Base-by-base conservation (phyloP, 2,329 filamentous ascomycete species). In the Fusarium transvaalense region DNA sequence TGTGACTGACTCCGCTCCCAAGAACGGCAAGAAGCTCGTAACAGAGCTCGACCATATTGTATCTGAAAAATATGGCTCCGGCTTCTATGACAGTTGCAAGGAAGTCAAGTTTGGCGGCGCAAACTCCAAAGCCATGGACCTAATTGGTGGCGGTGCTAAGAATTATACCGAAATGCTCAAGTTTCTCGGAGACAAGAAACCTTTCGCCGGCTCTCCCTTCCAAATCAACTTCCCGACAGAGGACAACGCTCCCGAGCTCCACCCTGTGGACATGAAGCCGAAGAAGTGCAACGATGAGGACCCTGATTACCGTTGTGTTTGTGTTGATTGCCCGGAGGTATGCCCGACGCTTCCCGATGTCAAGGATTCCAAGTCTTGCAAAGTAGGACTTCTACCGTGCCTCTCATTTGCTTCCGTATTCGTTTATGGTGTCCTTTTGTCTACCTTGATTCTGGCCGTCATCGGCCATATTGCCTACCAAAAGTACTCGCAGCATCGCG, bases 61-160 rank as follows among this genome's bases (percentile, higher is more conserved):
- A 72, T 93, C 93, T 3, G 85, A 94, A 58, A 85, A 91, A 54
- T 98, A 97, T 77, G 94, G 93, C 42, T 85, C 88, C 10, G 94
- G 92, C 2, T 97, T 99, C 82, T 99, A 94, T 78, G 87, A 97
- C 79, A 99, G 96, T 81, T 99, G 96, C 84, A 98, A 98, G 81
- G 94, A 99, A 78, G 95, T 99, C 80, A 99, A 99, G 77, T 97
- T 98, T 75, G 96, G 96, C 35, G 92, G 94, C 9, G 94, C 95
- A 41, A 97, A 97, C 76, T 91, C 92, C 64, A 94, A 91, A 75
- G 96, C 95, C 17, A 99, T 99, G 87, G 91, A 95, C 73, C 90
- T 99, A 73, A 98, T 99, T 64, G 97, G 96, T 32, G 96, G 96
- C 17, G 94, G 95, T 17, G 96, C 96, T 14, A 95, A 94, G 79